These are phyloP conservation scores for Fusarium sp. DNA, from an alignment of 2,329 filamentous ascomycete genomes.

Conservation along the genomic window DNA sequence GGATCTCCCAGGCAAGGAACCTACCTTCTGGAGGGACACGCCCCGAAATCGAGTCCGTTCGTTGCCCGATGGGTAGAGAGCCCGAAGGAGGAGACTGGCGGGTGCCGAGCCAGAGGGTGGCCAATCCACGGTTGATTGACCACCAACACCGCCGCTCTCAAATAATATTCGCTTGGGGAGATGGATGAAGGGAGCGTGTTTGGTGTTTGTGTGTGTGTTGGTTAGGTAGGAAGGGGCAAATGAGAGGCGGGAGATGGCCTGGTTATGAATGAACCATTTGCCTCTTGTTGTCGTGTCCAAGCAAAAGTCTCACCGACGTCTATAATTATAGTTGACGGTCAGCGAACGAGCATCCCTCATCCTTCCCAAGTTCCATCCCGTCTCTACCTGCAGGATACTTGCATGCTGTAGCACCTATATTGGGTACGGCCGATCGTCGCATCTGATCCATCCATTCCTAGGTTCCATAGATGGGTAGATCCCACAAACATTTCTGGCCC, in stretches of 20 bases:
- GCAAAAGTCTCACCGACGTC: neutral
- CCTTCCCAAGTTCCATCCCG: slow-evolving; percentile 2
- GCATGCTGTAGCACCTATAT: slow-evolving; percentile 4
- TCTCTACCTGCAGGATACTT: slow-evolving; percentile 3
- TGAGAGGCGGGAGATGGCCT: neutral
- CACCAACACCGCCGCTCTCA: slow-evolving; percentile 9
- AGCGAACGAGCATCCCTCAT: neutral
- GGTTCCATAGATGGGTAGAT: neutral
- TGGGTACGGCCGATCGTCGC: slow-evolving; percentile 1
- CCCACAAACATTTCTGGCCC: neutral
- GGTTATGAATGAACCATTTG: neutral
- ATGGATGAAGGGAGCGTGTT: neutral
- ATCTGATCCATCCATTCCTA: neutral
- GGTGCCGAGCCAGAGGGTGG: slow-evolving; percentile 2
- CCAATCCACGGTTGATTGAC: slow-evolving; percentile 18
- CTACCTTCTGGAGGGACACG: slow-evolving; percentile 12
- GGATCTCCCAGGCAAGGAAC: slow-evolving; percentile 9
- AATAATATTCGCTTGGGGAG: slow-evolving; percentile 3
- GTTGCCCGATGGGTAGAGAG: neutral
- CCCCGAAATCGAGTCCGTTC: slow-evolving; percentile 9
- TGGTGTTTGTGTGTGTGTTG: neutral
- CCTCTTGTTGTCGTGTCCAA: neutral
- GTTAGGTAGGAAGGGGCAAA: neutral
- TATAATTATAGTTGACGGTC: neutral
- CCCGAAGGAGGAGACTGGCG: slow-evolving; percentile 1